These are phyloP conservation scores for Wickerhamiella infanticola DNA, from an alignment of 1,139 yeast genomes.

Conservation along the genomic window DNA sequence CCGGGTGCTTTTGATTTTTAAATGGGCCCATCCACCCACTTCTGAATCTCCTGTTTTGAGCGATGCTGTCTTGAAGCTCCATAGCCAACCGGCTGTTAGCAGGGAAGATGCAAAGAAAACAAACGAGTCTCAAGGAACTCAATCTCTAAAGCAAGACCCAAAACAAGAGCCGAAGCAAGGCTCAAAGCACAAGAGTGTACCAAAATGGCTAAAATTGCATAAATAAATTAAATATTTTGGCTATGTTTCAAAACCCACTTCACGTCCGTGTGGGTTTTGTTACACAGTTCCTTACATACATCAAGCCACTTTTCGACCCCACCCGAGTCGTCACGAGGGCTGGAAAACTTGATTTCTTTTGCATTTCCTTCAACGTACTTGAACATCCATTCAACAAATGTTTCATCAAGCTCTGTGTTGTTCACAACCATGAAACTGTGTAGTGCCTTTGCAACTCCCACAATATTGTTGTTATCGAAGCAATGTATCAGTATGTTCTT, in stretches of 20 bases:
- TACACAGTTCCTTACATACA: not conserved
- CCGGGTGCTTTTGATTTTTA: slow-evolving; percentile 12
- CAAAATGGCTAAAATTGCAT: slow-evolving; percentile 16
- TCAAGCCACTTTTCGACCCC: not conserved
- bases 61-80: slow-evolving; percentile 8
- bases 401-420: not conserved
- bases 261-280: not conserved
- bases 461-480: not conserved
- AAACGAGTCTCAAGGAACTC: not conserved
- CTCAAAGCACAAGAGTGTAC: slow-evolving; percentile 6
- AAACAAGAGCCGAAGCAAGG: not conserved
- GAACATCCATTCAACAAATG: not conserved
- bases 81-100: not conserved
- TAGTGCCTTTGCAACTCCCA: not conserved
- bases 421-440: not conserved
- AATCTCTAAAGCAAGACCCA: not conserved
- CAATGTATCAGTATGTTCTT: not conserved
- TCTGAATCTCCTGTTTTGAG: slow-evolving; percentile 7
- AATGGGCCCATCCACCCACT: not conserved
- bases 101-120: not conserved
- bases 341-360: not conserved
- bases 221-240: slow-evolving; percentile 3
- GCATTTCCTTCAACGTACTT: not conserved
- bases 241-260: not conserved
- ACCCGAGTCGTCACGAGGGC: not conserved